These are phyloP conservation scores for Saprolegnia parasitica DNA, from an alignment of 352 stramenopile genomes.

Conservation along the genomic window DNA sequence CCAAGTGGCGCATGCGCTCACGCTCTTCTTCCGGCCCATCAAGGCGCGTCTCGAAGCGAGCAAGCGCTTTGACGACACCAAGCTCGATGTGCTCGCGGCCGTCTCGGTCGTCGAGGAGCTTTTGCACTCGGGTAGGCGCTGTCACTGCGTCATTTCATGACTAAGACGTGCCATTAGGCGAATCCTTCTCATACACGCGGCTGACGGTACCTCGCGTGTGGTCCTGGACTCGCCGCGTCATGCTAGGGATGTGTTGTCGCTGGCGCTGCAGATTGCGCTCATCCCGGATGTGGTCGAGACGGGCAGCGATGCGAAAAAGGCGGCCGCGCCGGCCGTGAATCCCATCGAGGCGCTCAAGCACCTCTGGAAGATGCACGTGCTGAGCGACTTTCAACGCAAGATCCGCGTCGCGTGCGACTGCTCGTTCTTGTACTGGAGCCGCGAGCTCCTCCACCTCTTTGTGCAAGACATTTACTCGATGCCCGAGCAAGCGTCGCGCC, in stretches of 20 bases:
- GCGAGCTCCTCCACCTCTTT: conserved; percentile 84
- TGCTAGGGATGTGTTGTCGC: conserved; percentile 2
- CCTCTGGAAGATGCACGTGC: conserved; percentile 79
- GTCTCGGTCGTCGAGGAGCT: conserved; percentile 84
- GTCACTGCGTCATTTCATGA: neutral
- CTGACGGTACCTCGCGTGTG: neutral
- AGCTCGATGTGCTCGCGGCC: conserved; percentile 74
- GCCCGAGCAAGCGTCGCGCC: conserved; percentile 74
- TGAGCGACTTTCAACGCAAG: conserved; percentile 86
- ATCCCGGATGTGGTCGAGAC: conserved; percentile 12
- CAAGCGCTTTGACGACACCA: conserved; percentile 84
- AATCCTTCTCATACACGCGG: conserved; percentile 28
- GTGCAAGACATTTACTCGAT: conserved; percentile 75
- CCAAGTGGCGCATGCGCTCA: conserved; percentile 75
- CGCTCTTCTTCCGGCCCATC: conserved; percentile 72
- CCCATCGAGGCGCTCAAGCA: conserved; percentile 71
- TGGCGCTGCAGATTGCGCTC: conserved; percentile 22
- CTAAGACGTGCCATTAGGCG: neutral
- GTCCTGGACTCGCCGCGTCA: neutral
- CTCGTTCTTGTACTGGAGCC: conserved; percentile 92
- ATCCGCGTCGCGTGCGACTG: conserved; percentile 85
- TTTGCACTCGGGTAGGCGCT: conserved; percentile 53
- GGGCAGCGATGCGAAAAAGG: neutral
- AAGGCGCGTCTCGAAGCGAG: conserved; percentile 80
- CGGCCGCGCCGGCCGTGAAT: conserved; percentile 34